These are phyloP conservation scores for Zizania latifolia DNA, from an alignment of 176 grass and related monocot species.

Conservation along the genomic window DNA sequence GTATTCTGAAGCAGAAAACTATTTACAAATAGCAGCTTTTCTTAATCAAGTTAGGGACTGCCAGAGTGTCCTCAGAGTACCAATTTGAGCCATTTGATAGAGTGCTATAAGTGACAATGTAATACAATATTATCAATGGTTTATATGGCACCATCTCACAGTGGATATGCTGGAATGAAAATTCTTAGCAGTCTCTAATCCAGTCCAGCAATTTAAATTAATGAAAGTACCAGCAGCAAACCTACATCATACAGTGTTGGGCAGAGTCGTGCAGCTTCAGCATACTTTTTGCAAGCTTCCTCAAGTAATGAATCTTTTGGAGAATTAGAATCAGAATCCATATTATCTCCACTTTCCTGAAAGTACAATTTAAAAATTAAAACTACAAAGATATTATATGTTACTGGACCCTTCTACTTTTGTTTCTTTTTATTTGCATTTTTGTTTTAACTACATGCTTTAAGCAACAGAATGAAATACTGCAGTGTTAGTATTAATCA, in stretches of 20 bases:
- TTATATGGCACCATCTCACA: neutral
- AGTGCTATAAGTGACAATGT: neutral
- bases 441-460: neutral
- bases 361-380: constrained; percentile 20
- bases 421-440: neutral
- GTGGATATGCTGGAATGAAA: neutral
- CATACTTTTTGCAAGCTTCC: constrained; percentile 84
- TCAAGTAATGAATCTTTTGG: constrained; percentile 80
- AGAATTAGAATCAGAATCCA: constrained; percentile 57
- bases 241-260: constrained; percentile 77
- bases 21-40: neutral
- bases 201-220: neutral
- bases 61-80: neutral
- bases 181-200: neutral
- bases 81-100: neutral
- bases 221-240: neutral
- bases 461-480: neutral
- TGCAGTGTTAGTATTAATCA: neutral
- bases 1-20: neutral
- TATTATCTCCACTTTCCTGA: constrained; percentile 81
- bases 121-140: neutral
- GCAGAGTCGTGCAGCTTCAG: constrained; percentile 67
- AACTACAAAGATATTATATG: neutral
- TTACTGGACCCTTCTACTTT: neutral
- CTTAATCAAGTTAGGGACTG: neutral